A percentile compares a stretch with the other conserved stretches of the same genome.
These are phyloP conservation scores for Mycena galericulata DNA, from an alignment of 768 basidiomycete genomes.

Conservation along the genomic window DNA sequence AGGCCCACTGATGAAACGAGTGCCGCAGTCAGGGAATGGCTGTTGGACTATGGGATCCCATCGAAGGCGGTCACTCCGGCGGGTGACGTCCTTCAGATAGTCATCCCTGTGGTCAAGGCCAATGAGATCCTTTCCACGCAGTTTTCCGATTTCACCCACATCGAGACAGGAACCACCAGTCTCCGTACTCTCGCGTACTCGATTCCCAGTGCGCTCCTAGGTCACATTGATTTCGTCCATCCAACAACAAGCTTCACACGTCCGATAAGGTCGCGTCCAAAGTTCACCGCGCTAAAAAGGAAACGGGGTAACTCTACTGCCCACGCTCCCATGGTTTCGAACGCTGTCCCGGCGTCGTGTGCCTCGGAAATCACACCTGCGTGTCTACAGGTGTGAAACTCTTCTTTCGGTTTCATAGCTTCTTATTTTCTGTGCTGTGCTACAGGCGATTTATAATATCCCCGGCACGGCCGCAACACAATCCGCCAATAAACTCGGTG, in stretches of 20 bases:
- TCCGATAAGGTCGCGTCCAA: neutral
- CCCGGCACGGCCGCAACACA: conserved; percentile 36
- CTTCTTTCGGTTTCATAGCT: neutral
- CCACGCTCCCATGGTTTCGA: neutral
- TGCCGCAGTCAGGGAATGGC: conserved; percentile 49
- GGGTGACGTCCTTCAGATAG: conserved; percentile 36
- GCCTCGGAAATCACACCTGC: conserved; percentile 33
- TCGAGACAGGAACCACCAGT: conserved; percentile 22
- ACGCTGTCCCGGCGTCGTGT: conserved; percentile 37
- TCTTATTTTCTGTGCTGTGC: neutral
- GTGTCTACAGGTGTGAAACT: conserved; percentile 30
- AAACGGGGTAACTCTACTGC: neutral
- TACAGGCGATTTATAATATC: conserved; percentile 36
- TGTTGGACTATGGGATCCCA: conserved; percentile 46
- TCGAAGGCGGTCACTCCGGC: conserved; percentile 31
- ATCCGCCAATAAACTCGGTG: conserved; percentile 31
- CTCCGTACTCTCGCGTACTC: conserved; percentile 39
- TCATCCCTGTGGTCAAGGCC: conserved; percentile 34
- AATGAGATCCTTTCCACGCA: conserved; percentile 35
- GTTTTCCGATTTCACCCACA: conserved; percentile 28
- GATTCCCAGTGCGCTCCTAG: conserved; percentile 29
- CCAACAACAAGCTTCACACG: conserved; percentile 34
- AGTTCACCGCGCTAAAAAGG: conserved; percentile 1
- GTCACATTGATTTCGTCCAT: conserved; percentile 36
- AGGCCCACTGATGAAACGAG: conserved; percentile 49